phyloP scores from a whole-genome alignment of 1,284 basidiomycete genomes.

The Jaminaea rosea region DNA sequence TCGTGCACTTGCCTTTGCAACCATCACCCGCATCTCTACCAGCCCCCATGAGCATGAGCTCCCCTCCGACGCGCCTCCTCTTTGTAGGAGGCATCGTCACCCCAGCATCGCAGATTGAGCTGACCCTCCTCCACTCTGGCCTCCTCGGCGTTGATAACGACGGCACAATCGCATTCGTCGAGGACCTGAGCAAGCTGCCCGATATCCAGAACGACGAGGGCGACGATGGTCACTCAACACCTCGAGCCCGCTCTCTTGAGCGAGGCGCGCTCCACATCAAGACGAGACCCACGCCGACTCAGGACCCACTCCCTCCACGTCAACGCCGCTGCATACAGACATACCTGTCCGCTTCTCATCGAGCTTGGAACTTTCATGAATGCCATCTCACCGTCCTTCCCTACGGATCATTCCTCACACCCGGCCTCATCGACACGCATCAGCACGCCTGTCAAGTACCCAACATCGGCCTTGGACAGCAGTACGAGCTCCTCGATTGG shows the following conservation, averaged over 20 bases:
- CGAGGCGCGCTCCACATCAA: background rate
- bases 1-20: too few relatives aligned
- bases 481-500: slow-evolving; percentile 77
- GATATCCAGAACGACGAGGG: background rate
- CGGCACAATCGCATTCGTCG: slow-evolving; percentile 36
- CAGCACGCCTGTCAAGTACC: slow-evolving; percentile 55
- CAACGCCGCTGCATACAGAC: background rate
- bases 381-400: slow-evolving; percentile 53
- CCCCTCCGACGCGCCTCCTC: slow-evolving; percentile 24
- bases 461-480: slow-evolving; percentile 57
- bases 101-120: slow-evolving; percentile 18
- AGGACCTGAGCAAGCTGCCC: slow-evolving; percentile 30
- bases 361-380: slow-evolving; percentile 33
- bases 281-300: slow-evolving; percentile 14
- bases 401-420: slow-evolving; percentile 69
- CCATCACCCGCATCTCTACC: too few relatives aligned
- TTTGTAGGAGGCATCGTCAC: slow-evolving; percentile 37
- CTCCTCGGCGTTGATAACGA: slow-evolving; percentile 33
- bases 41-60: too few relatives aligned
- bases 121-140: slow-evolving; percentile 26
- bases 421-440: slow-evolving; percentile 84
- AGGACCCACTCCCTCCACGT: slow-evolving; percentile 16
- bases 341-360: background rate
- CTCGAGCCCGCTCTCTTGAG: slow-evolving; percentile 1
- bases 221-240: slow-evolving; percentile 2